Percentiles rank a stretch among this genome's conserved stretches.
phyloP scores from a whole-genome alignment of 2,329 filamentous ascomycete genomes.

The Aquanectria penicillioides region DNA sequence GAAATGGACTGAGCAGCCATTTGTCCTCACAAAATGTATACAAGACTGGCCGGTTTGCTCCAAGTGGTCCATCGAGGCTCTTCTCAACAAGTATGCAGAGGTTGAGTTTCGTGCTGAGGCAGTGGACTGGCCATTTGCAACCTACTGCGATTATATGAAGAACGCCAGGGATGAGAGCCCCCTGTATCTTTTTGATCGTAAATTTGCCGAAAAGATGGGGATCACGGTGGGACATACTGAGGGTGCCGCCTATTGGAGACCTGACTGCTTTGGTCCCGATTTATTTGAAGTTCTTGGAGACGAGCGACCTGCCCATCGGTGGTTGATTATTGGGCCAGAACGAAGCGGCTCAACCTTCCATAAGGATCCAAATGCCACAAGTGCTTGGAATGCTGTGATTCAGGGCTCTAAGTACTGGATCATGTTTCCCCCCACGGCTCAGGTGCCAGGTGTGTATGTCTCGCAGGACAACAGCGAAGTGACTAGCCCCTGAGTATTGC shows the following conservation, averaged over 20 bases:
- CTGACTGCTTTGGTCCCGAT: slow-evolving; percentile 86
- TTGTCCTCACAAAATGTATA: slow-evolving; percentile 86
- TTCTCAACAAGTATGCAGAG: slow-evolving; percentile 72
- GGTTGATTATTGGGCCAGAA: slow-evolving; percentile 90
- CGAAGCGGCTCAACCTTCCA: slow-evolving; percentile 94
- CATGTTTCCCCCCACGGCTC: slow-evolving; percentile 86
- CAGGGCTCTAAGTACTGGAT: slow-evolving; percentile 97
- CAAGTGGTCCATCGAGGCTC: slow-evolving; percentile 76
- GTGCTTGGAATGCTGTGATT: slow-evolving; percentile 94
- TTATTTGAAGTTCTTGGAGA: slow-evolving; percentile 81
- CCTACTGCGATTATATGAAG: slow-evolving; percentile 84
- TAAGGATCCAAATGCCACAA: slow-evolving; percentile 79
- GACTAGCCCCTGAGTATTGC: slow-evolving; percentile 94
- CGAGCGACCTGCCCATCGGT: slow-evolving; percentile 86
- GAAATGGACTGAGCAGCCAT: slow-evolving; percentile 82
- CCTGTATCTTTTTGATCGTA: slow-evolving; percentile 89
- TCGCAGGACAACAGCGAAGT: slow-evolving; percentile 92
- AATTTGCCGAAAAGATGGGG: slow-evolving; percentile 87
- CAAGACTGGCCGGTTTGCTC: slow-evolving; percentile 82
- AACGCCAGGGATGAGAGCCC: slow-evolving; percentile 87
- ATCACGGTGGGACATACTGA: slow-evolving; percentile 68
- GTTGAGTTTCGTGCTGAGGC: slow-evolving; percentile 88
- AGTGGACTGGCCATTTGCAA: slow-evolving; percentile 89
- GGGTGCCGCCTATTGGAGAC: slow-evolving; percentile 76
- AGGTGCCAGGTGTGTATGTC: slow-evolving; percentile 90